phyloP scores from a whole-genome alignment of 441 rosid species.

The Manihot esculenta region DNA sequence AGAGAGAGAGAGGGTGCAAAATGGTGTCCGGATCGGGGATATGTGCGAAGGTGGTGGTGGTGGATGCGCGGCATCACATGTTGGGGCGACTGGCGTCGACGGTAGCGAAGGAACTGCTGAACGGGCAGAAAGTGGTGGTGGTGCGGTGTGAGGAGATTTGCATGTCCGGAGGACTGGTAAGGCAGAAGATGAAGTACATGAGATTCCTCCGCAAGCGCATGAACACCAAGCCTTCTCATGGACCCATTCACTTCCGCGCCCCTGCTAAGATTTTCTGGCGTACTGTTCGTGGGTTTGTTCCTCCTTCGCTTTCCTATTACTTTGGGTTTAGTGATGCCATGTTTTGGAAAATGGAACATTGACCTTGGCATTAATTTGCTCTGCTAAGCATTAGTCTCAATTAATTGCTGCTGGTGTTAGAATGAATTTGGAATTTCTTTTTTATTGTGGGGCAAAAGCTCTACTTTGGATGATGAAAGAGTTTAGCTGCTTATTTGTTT shows the following conservation, averaged over 20 bases:
- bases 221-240: constrained; percentile 96
- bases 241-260: constrained; percentile 89
- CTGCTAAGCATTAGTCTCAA: background rate
- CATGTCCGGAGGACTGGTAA: constrained; percentile 76
- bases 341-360: background rate
- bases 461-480: background rate
- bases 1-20: background rate
- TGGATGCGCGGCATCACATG: constrained; percentile 87
- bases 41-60: constrained; percentile 66
- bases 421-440: background rate
- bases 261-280: constrained; percentile 95
- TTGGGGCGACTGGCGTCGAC: constrained; percentile 66
- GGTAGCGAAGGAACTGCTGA: constrained; percentile 74
- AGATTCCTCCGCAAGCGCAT: constrained; percentile 84
- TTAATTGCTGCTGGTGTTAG: no score
- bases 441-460: background rate
- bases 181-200: constrained; percentile 94
- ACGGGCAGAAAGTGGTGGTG: constrained; percentile 79
- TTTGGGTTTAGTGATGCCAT: background rate
- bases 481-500: background rate
- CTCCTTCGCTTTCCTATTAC: background rate
- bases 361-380: background rate
- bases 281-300: constrained; percentile 70
- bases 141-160: constrained; percentile 90
- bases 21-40: constrained; percentile 90